A percentile compares a stretch with the other conserved stretches of the same genome.
These are phyloP conservation scores for Farysia itapuensis DNA, from an alignment of 1,284 basidiomycete genomes.

Conservation along the genomic window DNA sequence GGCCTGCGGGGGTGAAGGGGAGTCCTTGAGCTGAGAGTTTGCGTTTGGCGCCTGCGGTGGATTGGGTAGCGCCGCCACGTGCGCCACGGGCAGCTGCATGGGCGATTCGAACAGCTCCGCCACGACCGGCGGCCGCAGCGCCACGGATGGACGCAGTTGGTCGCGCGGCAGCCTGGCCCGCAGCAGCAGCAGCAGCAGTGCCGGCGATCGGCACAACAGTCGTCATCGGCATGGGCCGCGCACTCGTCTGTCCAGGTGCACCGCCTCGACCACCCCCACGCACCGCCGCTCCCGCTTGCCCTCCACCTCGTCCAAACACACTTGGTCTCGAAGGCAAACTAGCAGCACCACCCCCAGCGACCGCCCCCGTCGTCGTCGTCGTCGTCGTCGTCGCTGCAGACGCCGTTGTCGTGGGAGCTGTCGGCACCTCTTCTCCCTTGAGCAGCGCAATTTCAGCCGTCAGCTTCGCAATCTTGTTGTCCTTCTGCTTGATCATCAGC, in stretches of 20 bases:
- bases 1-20: slow-evolving; percentile 5
- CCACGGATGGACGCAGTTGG: slow-evolving; percentile 31
- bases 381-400: slow-evolving; percentile 1
- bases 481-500: slow-evolving; percentile 55
- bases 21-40: slow-evolving; percentile 28
- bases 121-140: slow-evolving; percentile 20
- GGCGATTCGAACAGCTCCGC: slow-evolving; percentile 14
- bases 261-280: background rate
- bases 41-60: slow-evolving; percentile 17
- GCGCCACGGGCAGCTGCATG: slow-evolving; percentile 17
- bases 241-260: background rate
- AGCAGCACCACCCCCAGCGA: background rate
- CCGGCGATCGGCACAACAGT: background rate
- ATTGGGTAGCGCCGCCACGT: slow-evolving; percentile 5
- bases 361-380: slow-evolving; percentile 1
- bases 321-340: slow-evolving; percentile 15
- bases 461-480: slow-evolving; percentile 55
- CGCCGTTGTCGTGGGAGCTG: background rate
- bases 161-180: background rate
- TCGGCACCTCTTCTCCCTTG: slow-evolving; percentile 37
- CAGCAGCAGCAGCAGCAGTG: background rate
- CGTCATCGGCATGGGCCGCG: background rate
- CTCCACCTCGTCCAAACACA: slow-evolving; percentile 30
- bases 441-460: slow-evolving; percentile 50
- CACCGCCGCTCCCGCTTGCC: slow-evolving; percentile 11